Conservation (phyloP, 768 basidiomycete species). For the Panaeolus papilionaceus region DNA sequence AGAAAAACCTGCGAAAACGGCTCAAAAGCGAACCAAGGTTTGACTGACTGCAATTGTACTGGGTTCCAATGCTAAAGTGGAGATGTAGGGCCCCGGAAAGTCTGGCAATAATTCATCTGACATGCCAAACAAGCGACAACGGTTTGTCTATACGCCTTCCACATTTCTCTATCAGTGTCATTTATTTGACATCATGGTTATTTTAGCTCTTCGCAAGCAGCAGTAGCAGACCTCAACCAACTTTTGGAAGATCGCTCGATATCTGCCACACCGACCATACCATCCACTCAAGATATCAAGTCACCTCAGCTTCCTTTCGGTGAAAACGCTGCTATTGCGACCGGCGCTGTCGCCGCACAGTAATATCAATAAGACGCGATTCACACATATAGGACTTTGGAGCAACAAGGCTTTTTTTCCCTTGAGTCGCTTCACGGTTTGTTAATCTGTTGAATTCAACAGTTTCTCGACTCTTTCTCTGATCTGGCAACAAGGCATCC, state of each 20-base stretch:
- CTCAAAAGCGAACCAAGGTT: conserved; percentile 80
- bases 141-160: conserved; percentile 57
- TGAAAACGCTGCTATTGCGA: conserved; percentile 63
- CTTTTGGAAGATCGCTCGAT: conserved; percentile 15
- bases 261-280: conserved; percentile 42
- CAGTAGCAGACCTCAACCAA: conserved; percentile 12
- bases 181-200: conserved; percentile 45
- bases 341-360: conserved; percentile 48
- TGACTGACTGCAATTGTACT: conserved; percentile 26
- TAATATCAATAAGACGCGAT: not conserved
- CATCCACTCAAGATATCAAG: conserved; percentile 55
- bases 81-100: conserved; percentile 63
- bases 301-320: conserved; percentile 65
- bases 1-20: conserved; percentile 74
- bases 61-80: conserved; percentile 22
- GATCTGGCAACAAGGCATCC: conserved; percentile 10
- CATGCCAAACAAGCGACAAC: conserved; percentile 82
- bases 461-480: not conserved
- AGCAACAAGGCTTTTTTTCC: not conserved
- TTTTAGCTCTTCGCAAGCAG: conserved; percentile 36
- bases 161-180: conserved; percentile 46
- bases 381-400: not conserved
- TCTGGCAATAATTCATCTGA: conserved; percentile 68
- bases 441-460: conserved; percentile 5
- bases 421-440: conserved; percentile 6